phyloP scores from a whole-genome alignment of 1,139 yeast genomes.

The Lodderomyces elongisporus region DNA sequence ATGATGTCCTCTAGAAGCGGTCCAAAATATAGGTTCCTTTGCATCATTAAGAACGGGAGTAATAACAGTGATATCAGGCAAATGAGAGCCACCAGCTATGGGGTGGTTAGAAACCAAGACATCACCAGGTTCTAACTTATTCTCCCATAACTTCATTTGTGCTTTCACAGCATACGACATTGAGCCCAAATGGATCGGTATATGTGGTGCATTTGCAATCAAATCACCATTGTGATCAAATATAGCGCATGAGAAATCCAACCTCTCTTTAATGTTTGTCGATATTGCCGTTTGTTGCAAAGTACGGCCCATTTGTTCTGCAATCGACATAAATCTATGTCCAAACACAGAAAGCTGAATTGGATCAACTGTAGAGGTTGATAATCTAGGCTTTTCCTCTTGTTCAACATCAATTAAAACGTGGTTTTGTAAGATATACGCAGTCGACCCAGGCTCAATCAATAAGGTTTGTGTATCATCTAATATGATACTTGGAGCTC shows the following conservation, averaged over 20 bases:
- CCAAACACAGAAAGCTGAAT: slow-evolving; percentile 73
- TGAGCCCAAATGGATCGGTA: slow-evolving; percentile 83
- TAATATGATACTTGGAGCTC: slow-evolving; percentile 80
- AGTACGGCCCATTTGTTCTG: slow-evolving; percentile 86
- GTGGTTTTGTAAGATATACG: slow-evolving; percentile 51
- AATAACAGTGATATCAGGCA: slow-evolving; percentile 80
- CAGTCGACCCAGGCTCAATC: slow-evolving; percentile 67
- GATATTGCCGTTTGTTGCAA: slow-evolving; percentile 76
- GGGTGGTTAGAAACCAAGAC: slow-evolving; percentile 78
- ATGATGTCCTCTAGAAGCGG: slow-evolving; percentile 46
- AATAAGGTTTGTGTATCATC: slow-evolving; percentile 86
- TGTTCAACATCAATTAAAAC: slow-evolving; percentile 39
- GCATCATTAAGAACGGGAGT: slow-evolving; percentile 47
- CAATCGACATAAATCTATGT: slow-evolving; percentile 82
- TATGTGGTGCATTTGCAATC: slow-evolving; percentile 85
- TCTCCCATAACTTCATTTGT: slow-evolving; percentile 62
- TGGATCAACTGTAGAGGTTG: slow-evolving; percentile 50
- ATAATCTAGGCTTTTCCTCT: slow-evolving; percentile 20
- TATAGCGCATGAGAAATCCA: slow-evolving; percentile 82
- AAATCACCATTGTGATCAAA: slow-evolving; percentile 72
- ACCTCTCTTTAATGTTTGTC: slow-evolving; percentile 79
- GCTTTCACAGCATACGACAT: slow-evolving; percentile 80
- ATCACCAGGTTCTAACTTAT: slow-evolving; percentile 60
- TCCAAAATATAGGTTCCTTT: slow-evolving; percentile 37
- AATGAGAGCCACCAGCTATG: slow-evolving; percentile 74